phyloP scores from a whole-genome alignment of 306 rosid species.

The Quillaja saponaria region DNA sequence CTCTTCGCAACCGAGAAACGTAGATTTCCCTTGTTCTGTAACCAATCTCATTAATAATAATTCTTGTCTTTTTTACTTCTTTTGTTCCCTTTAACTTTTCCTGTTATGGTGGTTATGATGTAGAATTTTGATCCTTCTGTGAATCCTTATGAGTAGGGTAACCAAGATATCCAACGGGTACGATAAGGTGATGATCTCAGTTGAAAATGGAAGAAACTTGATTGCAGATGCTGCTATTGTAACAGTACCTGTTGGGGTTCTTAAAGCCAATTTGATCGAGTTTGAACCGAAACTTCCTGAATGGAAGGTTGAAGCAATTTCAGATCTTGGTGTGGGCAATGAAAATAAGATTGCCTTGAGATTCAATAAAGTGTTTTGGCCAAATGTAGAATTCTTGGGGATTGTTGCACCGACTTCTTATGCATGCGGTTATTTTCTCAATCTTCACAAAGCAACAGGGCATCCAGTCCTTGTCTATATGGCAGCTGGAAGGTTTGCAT shows the following conservation, averaged over 20 bases:
- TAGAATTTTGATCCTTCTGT: not conserved
- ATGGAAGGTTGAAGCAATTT: slow-evolving; percentile 70
- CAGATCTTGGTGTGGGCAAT: slow-evolving; percentile 79
- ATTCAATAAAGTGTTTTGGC: slow-evolving; percentile 71
- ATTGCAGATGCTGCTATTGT: slow-evolving; percentile 46
- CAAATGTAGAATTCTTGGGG: slow-evolving; percentile 69
- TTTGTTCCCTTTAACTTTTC: no score
- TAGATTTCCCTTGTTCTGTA: not conserved
- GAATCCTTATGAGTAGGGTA: slow-evolving; percentile 30
- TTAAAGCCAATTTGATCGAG: slow-evolving; percentile 68
- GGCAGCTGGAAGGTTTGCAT: slow-evolving; percentile 81
- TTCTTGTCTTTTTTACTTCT: not conserved
- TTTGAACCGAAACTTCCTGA: slow-evolving; percentile 67
- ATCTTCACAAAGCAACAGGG: slow-evolving; percentile 80
- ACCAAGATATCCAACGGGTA: slow-evolving; percentile 29
- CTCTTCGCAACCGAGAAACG: no score
- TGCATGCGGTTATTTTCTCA: slow-evolving; percentile 74
- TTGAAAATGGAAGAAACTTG: slow-evolving; percentile 58
- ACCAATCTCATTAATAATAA: not conserved
- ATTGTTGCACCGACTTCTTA: slow-evolving; percentile 66
- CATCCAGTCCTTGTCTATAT: slow-evolving; percentile 73
- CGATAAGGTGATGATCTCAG: slow-evolving; percentile 58
- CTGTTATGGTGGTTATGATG: no score
- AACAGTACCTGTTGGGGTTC: slow-evolving; percentile 67
- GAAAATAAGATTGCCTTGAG: slow-evolving; percentile 71